Conservation (phyloP, 257 asterid genomes). For the Petunia axillaris region DNA sequence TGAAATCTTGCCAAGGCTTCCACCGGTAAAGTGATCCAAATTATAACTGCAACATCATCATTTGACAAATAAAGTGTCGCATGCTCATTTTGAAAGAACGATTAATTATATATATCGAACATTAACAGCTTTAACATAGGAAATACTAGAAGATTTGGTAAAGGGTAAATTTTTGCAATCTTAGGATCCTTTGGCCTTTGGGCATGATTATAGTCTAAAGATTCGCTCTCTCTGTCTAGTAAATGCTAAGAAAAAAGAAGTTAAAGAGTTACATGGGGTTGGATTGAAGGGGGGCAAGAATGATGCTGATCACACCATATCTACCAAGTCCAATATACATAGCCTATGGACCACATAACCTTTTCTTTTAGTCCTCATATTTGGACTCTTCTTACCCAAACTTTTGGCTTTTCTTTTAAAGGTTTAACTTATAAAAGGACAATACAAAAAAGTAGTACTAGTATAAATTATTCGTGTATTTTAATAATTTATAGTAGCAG, state of each 20-base stretch:
- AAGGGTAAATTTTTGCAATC: conserved; percentile 3
- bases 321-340: conserved; percentile 34
- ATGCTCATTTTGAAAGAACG: neutral
- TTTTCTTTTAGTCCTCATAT: conserved; percentile 19
- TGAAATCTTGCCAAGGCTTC: no score
- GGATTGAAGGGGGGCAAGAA: conserved; percentile 16
- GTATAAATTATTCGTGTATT: neutral
- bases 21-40: neutral
- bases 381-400: conserved; percentile 9
- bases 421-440: neutral
- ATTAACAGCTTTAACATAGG: neutral
- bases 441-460: neutral
- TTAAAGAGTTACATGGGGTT: neutral
- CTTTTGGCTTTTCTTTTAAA: neutral
- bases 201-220: neutral
- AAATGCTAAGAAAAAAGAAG: neutral
- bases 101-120: no score
- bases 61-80: neutral
- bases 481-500: neutral
- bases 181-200: neutral
- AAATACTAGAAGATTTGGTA: neutral
- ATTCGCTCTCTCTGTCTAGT: neutral
- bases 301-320: conserved; percentile 45
- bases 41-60: neutral
- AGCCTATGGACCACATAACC: conserved; percentile 53